A percentile compares a stretch with the other conserved stretches of the same genome.
phyloP scores from a whole-genome alignment of 257 asterid species.

The Handroanthus guayacan region DNA sequence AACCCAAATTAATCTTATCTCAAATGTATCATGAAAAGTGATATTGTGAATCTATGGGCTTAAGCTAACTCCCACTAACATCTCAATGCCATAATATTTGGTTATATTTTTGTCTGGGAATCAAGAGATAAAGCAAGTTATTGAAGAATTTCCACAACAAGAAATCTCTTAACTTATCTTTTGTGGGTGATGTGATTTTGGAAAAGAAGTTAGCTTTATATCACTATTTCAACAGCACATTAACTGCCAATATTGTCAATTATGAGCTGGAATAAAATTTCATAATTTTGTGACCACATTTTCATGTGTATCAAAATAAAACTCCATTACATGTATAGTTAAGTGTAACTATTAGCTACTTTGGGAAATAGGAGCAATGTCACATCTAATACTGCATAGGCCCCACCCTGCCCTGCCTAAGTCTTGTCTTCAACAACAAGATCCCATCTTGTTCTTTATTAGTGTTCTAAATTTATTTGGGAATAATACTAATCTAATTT shows the following conservation, averaged over 20 bases:
- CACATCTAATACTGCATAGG: slow-evolving; percentile 8
- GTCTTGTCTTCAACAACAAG: neutral
- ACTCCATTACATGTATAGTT: neutral
- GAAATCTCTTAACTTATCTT: neutral
- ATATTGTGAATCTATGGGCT: neutral
- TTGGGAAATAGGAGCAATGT: neutral
- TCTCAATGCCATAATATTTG: neutral
- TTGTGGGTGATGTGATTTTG: slow-evolving; percentile 12
- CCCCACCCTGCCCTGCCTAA: neutral
- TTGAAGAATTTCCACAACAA: neutral
- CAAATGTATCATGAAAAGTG: neutral
- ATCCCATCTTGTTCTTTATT: neutral
- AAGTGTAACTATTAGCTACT: neutral
- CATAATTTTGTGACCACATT: slow-evolving; percentile 7
- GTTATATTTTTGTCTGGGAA: neutral
- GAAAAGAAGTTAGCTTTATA: neutral
- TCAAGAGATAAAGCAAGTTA: neutral
- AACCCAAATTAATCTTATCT: neutral
- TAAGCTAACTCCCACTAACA: neutral
- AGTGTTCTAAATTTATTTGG: too few species aligned
- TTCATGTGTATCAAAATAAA: slow-evolving; percentile 11
- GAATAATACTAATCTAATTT: too few species aligned
- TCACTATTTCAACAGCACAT: slow-evolving; percentile 19
- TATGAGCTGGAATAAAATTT: slow-evolving; percentile 25
- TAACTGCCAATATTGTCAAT: slow-evolving; percentile 30